These are phyloP conservation scores for Termitomyces sp. DNA, from an alignment of 768 basidiomycete genomes.

Conservation along the genomic window DNA sequence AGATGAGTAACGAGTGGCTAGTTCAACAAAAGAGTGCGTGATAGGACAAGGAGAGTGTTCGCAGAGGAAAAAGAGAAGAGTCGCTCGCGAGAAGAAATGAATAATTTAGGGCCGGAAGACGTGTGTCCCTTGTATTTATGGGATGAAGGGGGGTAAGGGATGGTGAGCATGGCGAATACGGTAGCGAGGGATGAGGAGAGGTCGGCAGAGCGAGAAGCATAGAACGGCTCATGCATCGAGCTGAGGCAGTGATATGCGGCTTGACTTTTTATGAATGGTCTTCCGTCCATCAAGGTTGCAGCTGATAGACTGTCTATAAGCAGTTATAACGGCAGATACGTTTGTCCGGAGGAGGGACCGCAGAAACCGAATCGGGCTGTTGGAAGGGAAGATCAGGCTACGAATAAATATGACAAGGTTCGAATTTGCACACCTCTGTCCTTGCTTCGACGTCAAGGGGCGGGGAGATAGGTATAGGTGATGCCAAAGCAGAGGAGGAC, in stretches of 20 bases:
- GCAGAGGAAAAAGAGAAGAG: not conserved
- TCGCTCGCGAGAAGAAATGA: not conserved
- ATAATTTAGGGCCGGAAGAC: not conserved
- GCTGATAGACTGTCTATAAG: constrained; percentile 1
- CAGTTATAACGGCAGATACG: constrained; percentile 10
- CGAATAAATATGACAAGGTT: not conserved
- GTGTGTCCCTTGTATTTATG: too few relatives aligned
- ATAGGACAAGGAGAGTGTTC: not conserved
- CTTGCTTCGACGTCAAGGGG: constrained; percentile 15
- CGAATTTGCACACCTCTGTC: not conserved
- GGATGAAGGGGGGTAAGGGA: not conserved
- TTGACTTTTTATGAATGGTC: too few relatives aligned
- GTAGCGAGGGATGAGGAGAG: not conserved
- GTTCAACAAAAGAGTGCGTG: not conserved
- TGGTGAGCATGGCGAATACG: not conserved
- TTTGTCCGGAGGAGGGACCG: not conserved
- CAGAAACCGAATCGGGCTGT: not conserved
- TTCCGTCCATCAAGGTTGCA: not conserved
- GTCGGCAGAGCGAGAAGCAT: not conserved
- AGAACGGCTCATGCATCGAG: constrained; percentile 4
- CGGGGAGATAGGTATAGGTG: constrained; percentile 12
- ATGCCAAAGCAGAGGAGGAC: constrained; percentile 8
- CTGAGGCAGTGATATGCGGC: not conserved
- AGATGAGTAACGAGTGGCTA: not conserved
- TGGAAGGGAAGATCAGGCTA: not conserved